Evolutionary conservation across 768 basidiomycete species (phyloP), one percentile per base, ranked within the genome.

Genomic region (Candolleomyces aberdarensis): DNA sequence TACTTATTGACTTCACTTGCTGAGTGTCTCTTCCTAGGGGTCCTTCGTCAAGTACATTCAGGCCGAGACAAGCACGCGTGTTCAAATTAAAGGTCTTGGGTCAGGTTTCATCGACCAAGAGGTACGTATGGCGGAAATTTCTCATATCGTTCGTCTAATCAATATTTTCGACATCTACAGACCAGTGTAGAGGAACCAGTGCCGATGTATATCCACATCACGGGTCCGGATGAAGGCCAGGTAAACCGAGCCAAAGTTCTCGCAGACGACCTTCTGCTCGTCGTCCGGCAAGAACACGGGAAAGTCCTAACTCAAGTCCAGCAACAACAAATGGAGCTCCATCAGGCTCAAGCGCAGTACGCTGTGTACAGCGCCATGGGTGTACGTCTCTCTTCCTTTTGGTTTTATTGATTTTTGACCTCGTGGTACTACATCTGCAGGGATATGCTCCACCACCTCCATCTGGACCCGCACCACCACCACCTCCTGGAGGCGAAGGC

Each of bases 11-110:
- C 49, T 4, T 5, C 22, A 7, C 19, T 26, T 67, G 15, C 39
- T 41, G 20, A 29, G 17, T 3, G 26, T 26, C 26, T 26, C 36
- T 36, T 36, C 2, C 36, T 72, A 93, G 91, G 96, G 96, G 65
- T 88, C 94, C 64, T 99, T 98, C 69, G 96, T 99, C 65, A 99
- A 99, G 75, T 95, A 95, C 71, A 98, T 98, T 54, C 96, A 99
- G 74, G 85, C 89, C 67, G 96, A 99, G 74, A 99, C 96, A 0
- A 88, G 89, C 31, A 96, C 96, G 6, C 85, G 96, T 62, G 96
- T 99, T 9, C 96, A 99, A 72, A 97, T 99, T 67, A 98, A 98
- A 74, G 96, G 96, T 19, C 67, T 87, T 14, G 96, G 96, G 5
- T 96, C 94, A 26, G 96, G 96, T 1, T 99, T 97, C 71, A 88